Evolutionary conservation across 192 early-diverging fungal genomes (phyloP), one percentile per base, ranked within the genome.

Genomic region (Backusella liffmaniae): DNA sequence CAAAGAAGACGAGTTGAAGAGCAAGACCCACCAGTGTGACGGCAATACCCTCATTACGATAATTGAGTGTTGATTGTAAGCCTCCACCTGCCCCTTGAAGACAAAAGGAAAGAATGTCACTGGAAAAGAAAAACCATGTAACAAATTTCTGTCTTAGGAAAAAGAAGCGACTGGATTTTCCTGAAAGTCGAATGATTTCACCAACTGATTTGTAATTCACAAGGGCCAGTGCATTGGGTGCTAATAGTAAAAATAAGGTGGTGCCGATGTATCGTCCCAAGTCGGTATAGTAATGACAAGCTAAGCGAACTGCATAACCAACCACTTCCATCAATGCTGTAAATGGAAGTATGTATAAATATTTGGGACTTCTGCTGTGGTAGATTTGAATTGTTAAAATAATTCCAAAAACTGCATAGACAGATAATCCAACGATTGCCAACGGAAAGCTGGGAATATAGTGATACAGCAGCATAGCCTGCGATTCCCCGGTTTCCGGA

Each of bases 201-300:
- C 77, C 84, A 2, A 86, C 39, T 10, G 82, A 75, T 39, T 85
- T 86, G 76, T 85, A 86, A 73, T 86, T 85, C 18, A 79, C 77
- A 18, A 86, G 51, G 9, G 86, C 84, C 21, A 86, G 72, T 6
- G 86, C 84, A 41, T 86, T 85, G 41, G 86, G 86, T 12, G 86
- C 80, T 5, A 86, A 76, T 10, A 85, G 49, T 8, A 86, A 79
- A 39, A 83, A 80, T 34, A 86, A 72, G 6, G 72, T 82, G 69
- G 79, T 85, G 10, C 56, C 65, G 4, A 83, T 77, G 46, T 76
- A 86, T 21, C 79, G 66, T 0, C 82, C 85, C 6, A 86, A 68
- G 5, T 80, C 62, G 32, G 82, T 66, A 44, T 78, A 77, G 72
- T 78, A 69, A 42, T 81, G 76, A 15, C 86, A 86, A 10, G 76